Conservation (phyloP, 192 early-diverging fungal genomes). For the Pilaira anomala region DNA sequence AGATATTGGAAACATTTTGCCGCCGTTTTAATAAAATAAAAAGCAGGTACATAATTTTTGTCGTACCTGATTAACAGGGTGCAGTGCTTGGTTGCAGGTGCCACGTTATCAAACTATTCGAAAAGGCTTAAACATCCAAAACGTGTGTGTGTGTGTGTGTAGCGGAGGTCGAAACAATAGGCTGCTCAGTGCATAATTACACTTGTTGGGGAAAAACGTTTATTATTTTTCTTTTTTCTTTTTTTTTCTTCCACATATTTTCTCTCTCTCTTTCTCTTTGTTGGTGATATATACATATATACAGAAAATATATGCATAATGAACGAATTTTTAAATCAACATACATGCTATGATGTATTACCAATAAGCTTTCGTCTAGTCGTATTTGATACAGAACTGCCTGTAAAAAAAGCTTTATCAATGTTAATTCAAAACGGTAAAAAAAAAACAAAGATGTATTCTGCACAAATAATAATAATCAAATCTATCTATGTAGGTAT, state of each 20-base stretch:
- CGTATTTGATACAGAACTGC: conserved; percentile 83
- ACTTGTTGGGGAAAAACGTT: neutral
- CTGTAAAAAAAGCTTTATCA: conserved; percentile 88
- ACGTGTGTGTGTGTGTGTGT: too few species aligned
- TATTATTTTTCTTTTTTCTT: neutral
- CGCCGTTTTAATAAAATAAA: too few species aligned
- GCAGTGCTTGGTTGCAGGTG: too few species aligned
- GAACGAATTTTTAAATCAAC: conserved; percentile 64
- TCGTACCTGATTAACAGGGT: too few species aligned
- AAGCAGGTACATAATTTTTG: too few species aligned
- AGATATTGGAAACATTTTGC: too few species aligned
- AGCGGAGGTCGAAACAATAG: neutral
- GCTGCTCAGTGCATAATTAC: neutral
- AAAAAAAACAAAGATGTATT: neutral
- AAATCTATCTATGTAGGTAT: conserved; percentile 52
- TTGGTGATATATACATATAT: neutral
- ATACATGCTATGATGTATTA: conserved; percentile 86
- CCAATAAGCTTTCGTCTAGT: conserved; percentile 86
- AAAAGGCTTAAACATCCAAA: too few species aligned
- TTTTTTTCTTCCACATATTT: neutral
- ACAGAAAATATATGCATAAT: conserved; percentile 21
- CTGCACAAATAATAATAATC: neutral
- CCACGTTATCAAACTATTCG: too few species aligned
- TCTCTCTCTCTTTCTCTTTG: conserved; percentile 1
- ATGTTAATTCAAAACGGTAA: conserved; percentile 89